Conservation (phyloP, 1,284 basidiomycete species). For the Kalmanozyma brasiliensis region DNA sequence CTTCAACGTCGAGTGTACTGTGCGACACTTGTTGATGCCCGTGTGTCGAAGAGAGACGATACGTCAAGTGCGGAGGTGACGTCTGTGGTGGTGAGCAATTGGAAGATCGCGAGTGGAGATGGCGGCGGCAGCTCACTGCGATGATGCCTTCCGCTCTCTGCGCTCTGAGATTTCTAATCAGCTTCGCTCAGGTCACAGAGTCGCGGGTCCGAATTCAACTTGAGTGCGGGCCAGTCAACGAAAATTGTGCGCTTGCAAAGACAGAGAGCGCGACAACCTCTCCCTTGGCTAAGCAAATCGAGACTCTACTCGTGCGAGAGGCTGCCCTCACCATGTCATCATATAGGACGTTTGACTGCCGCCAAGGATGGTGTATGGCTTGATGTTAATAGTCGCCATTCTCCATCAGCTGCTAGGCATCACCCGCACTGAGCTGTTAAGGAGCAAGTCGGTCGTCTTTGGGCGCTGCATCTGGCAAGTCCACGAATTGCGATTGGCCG, state of each 20-base stretch:
- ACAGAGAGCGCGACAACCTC: conserved; percentile 24
- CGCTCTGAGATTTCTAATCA: conserved; percentile 50
- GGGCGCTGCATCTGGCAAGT: too few relatives aligned
- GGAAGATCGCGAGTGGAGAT: conserved; percentile 7
- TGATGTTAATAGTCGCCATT: too few relatives aligned
- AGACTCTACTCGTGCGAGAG: conserved; percentile 23
- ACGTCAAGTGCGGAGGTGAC: conserved; percentile 8
- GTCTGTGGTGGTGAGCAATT: conserved; percentile 16
- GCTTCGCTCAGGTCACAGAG: not conserved
- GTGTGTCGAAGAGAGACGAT: conserved; percentile 8
- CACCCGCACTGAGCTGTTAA: too few relatives aligned
- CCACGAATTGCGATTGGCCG: too few relatives aligned
- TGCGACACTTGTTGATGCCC: too few relatives aligned
- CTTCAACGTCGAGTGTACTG: too few relatives aligned
- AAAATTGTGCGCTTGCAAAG: not conserved
- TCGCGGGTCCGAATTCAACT: not conserved
- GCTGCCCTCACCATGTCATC: not conserved
- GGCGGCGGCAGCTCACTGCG: conserved; percentile 3
- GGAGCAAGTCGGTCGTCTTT: too few relatives aligned
- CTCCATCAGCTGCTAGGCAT: too few relatives aligned
- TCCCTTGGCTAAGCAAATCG: conserved; percentile 33
- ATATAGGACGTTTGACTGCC: too few relatives aligned
- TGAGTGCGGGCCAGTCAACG: not conserved
- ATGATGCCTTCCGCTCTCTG: conserved; percentile 37
- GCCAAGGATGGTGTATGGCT: too few relatives aligned